Base-by-base conservation (phyloP, 192 early-diverging fungal species). In the Obelidium mucronatum region DNA sequence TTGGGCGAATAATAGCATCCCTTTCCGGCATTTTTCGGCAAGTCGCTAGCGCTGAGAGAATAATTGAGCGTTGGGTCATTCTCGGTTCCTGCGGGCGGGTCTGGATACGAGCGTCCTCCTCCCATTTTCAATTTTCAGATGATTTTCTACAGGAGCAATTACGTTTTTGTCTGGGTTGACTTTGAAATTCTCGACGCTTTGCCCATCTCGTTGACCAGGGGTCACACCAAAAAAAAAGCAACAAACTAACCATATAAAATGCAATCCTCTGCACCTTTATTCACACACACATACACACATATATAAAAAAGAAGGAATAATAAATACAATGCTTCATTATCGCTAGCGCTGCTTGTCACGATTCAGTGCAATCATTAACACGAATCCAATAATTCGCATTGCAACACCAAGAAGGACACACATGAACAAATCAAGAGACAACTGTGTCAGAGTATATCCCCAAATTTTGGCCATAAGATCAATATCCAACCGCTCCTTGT, bases 311-410 rank as follows among this genome's bases (percentile, higher is more conserved):
- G 26, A 58, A 22, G 8, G 5, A 58, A 58, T 24, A 28, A 22
- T 24, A 58, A 58, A 22, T 58, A 58, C 55, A 58, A 28, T 11
- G 8, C 8, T 8, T 24, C 8, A 58, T 24, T 24, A 58, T 58
- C 17, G 48, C 79, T 74, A 86, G 1, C 82, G 79, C 62, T 85
- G 86, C 72, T 84, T 87, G 58, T 78, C 79, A 24, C 83, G 26
- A 67, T 87, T 83, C 24, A 80, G 42, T 28, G 58, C 6, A 4
- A 87, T 39, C 77, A 87, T 66, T 17, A 80, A 66, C 13, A 77
- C 40, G 48, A 80, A 87, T 26, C 77, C 83, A 40, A 87, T 62
- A 2, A 84, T 67, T 2, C 86, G 52, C 26, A 77, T 56, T 13
- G 62, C 59, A 37, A 77, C 62, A 1, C 86, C 86, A 53, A 87